Percentiles rank a stretch among this genome's conserved stretches.
phyloP scores from a whole-genome alignment of 1,284 basidiomycete genomes.

The Mycena citricolor region DNA sequence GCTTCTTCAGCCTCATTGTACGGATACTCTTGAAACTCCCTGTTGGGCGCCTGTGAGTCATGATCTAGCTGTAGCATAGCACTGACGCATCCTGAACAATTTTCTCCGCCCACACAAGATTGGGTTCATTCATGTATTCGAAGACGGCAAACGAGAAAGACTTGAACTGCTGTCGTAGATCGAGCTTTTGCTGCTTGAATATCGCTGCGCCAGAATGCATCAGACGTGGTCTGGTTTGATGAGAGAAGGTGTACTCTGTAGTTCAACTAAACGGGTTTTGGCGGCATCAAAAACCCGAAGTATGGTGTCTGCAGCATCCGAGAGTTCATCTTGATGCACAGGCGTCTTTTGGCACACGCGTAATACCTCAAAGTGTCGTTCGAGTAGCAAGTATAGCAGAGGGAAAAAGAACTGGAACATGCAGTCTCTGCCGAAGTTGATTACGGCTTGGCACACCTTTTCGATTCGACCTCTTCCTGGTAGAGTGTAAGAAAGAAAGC shows the following conservation, averaged over 20 bases:
- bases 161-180: slow-evolving; percentile 27
- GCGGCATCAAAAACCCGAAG: slow-evolving; percentile 15
- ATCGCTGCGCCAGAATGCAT: slow-evolving; percentile 26
- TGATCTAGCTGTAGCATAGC: not conserved
- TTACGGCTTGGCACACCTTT: slow-evolving; percentile 22
- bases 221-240: too few species aligned
- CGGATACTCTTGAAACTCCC: slow-evolving; percentile 8
- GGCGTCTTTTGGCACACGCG: too few species aligned
- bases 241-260: too few species aligned
- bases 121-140: slow-evolving; percentile 13
- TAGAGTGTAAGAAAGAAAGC: slow-evolving; percentile 25
- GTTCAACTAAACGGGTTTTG: not conserved
- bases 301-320: too few species aligned
- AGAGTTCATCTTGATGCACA: too few species aligned
- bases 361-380: slow-evolving; percentile 23
- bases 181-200: slow-evolving; percentile 31
- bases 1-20: slow-evolving; percentile 17
- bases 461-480: slow-evolving; percentile 24
- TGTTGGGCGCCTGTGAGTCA: not conserved
- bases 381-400: slow-evolving; percentile 22
- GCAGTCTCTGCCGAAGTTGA: slow-evolving; percentile 14
- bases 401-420: slow-evolving; percentile 20
- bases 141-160: slow-evolving; percentile 27
- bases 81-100: slow-evolving; percentile 8
- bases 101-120: slow-evolving; percentile 3